phyloP scores from a whole-genome alignment of 2,329 filamentous ascomycete genomes.

The Septoria linicola region DNA sequence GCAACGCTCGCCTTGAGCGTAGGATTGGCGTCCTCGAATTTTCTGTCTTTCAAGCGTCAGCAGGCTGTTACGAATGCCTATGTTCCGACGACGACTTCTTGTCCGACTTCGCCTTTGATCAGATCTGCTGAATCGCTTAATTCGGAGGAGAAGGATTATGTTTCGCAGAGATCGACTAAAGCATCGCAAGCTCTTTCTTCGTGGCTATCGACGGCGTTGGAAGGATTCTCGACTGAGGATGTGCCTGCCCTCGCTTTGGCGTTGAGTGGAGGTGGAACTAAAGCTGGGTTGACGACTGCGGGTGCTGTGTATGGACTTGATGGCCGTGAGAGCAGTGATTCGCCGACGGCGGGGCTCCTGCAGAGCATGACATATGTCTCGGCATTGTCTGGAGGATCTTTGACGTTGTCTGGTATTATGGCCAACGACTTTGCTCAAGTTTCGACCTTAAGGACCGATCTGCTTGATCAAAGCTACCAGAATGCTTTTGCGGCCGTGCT shows the following conservation, averaged over 20 bases:
- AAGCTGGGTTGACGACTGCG: constrained; percentile 20
- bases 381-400: constrained; percentile 20
- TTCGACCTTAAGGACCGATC: constrained; percentile 11
- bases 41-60: constrained; percentile 10
- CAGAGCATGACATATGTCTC: constrained; percentile 20
- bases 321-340: constrained; percentile 13
- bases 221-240: constrained; percentile 2
- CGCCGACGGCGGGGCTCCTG: constrained; percentile 14
- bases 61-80: constrained; percentile 10
- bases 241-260: constrained; percentile 17
- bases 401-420: constrained; percentile 20
- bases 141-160: constrained; percentile 11
- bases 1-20: too few relatives aligned
- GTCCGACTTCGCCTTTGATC: constrained; percentile 4
- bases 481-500: constrained; percentile 13
- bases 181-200: constrained; percentile 9
- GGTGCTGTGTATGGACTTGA: constrained; percentile 20
- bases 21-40: background rate
- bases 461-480: constrained; percentile 19
- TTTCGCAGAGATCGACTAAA: constrained; percentile 1
- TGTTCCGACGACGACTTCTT: constrained; percentile 10
- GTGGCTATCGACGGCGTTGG: constrained; percentile 15
- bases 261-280: constrained; percentile 20
- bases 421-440: constrained; percentile 20
- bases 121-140: constrained; percentile 14